Evolutionary conservation across 1,139 yeast species (phyloP).

Genomic region (Geotrichum citri-aurantii): DNA sequence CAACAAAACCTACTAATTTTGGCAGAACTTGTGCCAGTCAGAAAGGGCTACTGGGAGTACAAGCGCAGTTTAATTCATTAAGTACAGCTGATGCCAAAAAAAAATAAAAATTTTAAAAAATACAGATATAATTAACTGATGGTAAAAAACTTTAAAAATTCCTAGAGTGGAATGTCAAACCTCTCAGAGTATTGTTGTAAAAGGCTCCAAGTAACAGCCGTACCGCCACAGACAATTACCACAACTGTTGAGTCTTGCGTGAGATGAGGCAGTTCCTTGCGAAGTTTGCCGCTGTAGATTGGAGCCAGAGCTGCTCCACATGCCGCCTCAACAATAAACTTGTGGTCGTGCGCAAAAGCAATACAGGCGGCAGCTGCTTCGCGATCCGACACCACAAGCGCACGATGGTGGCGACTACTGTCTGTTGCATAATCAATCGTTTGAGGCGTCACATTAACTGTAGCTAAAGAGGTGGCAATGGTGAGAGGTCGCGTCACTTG

Average conservation of each 20-base stretch:
- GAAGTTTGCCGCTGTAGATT: conserved; percentile 37
- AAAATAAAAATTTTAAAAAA: conserved; percentile 3
- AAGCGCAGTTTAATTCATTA: conserved; percentile 4
- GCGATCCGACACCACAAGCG: conserved; percentile 48
- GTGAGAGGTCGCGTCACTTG: conserved; percentile 45
- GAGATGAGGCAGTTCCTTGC: conserved; percentile 26
- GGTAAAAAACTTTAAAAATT: neutral
- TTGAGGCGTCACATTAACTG: conserved; percentile 49
- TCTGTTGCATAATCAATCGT: conserved; percentile 44
- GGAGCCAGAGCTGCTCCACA: conserved; percentile 66
- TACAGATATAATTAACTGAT: too few species aligned
- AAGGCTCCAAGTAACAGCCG: conserved; percentile 29
- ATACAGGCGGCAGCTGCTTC: conserved; percentile 57
- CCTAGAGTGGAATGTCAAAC: conserved; percentile 20
- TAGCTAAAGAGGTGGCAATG: conserved; percentile 58
- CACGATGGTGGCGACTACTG: conserved; percentile 35
- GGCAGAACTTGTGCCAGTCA: conserved; percentile 57
- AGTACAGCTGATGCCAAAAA: neutral
- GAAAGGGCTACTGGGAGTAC: conserved; percentile 60
- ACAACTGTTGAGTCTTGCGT: conserved; percentile 27
- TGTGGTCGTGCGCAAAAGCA: conserved; percentile 46
- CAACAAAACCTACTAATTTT: conserved; percentile 44
- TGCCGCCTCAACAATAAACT: conserved; percentile 61
- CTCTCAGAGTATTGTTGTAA: conserved; percentile 27
- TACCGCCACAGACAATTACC: conserved; percentile 35